Conservation (phyloP, 371 early-diverging fungal species). For the Cokeromyces recurvatus region DNA sequence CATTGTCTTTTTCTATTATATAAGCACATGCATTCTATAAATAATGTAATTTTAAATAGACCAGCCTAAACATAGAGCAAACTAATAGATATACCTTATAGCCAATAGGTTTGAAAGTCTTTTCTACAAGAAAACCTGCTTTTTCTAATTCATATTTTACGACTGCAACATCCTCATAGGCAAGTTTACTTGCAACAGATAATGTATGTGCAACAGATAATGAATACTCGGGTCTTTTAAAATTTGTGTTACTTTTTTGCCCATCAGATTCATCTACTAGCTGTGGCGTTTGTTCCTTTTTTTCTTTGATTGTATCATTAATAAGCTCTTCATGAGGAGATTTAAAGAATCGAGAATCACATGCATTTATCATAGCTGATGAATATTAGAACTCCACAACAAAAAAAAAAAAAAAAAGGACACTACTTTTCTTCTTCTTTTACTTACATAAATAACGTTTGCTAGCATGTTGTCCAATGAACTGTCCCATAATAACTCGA, state of each 20-base stretch:
- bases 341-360: constrained; percentile 25
- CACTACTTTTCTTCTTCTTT: no score
- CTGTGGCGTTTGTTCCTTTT: background rate
- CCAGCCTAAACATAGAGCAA: background rate
- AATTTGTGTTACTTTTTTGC: constrained; percentile 4
- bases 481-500: constrained; percentile 22
- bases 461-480: constrained; percentile 28
- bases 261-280: background rate
- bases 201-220: constrained; percentile 47
- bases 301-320: background rate
- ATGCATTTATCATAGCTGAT: constrained; percentile 34
- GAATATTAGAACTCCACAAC: background rate
- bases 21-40: constrained; percentile 50
- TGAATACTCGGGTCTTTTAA: constrained; percentile 33
- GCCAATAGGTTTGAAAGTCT: constrained; percentile 48
- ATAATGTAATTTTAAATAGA: background rate
- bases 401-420: background rate
- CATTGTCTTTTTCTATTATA: constrained; percentile 47
- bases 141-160: constrained; percentile 48
- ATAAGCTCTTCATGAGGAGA: constrained; percentile 5
- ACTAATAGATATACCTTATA: constrained; percentile 34
- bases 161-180: constrained; percentile 52
- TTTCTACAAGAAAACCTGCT: constrained; percentile 47
- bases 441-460: constrained; percentile 27
- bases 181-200: constrained; percentile 49